Evolutionary conservation across 176 grass and related monocot genomes (phyloP).

Genomic region (Melocanna baccifera): DNA sequence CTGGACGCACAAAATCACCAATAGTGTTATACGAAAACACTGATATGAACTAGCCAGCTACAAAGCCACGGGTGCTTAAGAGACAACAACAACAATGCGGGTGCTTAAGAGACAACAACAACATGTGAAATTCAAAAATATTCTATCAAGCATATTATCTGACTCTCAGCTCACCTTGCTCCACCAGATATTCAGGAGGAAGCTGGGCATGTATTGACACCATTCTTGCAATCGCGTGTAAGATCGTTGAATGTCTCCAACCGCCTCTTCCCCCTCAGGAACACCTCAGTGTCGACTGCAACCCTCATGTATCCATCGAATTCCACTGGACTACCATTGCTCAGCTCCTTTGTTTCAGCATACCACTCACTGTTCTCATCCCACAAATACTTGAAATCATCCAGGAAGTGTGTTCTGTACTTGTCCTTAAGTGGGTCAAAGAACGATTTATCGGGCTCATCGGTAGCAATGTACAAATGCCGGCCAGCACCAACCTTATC

Average conservation of each 20-base stretch:
- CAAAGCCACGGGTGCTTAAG: slow-evolving; percentile 1
- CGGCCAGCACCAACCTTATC: slow-evolving; percentile 76
- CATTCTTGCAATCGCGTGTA: slow-evolving; percentile 79
- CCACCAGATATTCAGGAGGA: slow-evolving; percentile 25
- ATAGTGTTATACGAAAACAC: background rate
- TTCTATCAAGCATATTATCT: slow-evolving; percentile 19
- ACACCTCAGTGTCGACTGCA: slow-evolving; percentile 89
- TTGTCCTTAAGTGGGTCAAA: slow-evolving; percentile 71
- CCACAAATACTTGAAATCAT: slow-evolving; percentile 88
- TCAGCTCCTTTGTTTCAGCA: slow-evolving; percentile 78
- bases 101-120: slow-evolving; percentile 9
- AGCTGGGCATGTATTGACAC: slow-evolving; percentile 69
- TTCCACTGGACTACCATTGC: slow-evolving; percentile 66
- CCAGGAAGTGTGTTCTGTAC: slow-evolving; percentile 66
- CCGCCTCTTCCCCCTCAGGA: slow-evolving; percentile 81
- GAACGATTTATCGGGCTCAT: slow-evolving; percentile 70
- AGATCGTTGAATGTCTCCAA: slow-evolving; percentile 92
- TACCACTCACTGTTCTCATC: slow-evolving; percentile 83
- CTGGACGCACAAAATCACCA: background rate
- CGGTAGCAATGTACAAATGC: slow-evolving; percentile 74
- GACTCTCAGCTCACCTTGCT: slow-evolving; percentile 25
- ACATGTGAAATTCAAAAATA: slow-evolving; percentile 11
- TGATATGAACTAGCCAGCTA: slow-evolving; percentile 19
- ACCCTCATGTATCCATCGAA: slow-evolving; percentile 97
- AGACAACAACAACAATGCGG: background rate